phyloP scores from a whole-genome alignment of 2,329 filamentous ascomycete genomes.

The Blastomyces parvus region DNA sequence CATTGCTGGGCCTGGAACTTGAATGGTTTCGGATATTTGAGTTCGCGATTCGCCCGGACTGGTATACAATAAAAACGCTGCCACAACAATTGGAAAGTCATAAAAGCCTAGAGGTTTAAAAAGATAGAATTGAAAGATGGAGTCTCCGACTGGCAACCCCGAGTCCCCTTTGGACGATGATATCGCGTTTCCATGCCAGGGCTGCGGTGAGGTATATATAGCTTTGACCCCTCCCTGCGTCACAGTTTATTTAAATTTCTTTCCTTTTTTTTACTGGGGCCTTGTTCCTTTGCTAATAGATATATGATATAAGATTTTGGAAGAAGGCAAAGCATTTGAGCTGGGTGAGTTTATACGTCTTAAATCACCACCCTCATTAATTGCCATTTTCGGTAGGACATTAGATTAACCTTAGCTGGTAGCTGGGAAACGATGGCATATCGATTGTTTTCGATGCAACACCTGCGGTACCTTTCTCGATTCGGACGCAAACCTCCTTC shows the following conservation, averaged over 20 bases:
- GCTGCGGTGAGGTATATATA: slow-evolving; percentile 75
- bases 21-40: slow-evolving; percentile 7
- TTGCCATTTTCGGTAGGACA: slow-evolving; percentile 7
- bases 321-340: slow-evolving; percentile 98
- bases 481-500: slow-evolving; percentile 92
- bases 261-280: slow-evolving; percentile 18
- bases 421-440: slow-evolving; percentile 97
- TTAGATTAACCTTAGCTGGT: slow-evolving; percentile 20
- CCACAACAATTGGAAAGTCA: not conserved
- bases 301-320: slow-evolving; percentile 60
- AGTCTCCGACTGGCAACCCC: slow-evolving; percentile 36
- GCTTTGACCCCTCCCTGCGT: slow-evolving; percentile 12
- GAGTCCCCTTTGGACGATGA: slow-evolving; percentile 69
- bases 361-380: slow-evolving; percentile 13
- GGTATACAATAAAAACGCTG: slow-evolving; percentile 3
- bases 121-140: slow-evolving; percentile 1
- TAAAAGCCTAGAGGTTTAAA: not conserved
- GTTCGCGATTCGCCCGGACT: slow-evolving; percentile 6
- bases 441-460: slow-evolving; percentile 97
- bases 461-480: slow-evolving; percentile 92
- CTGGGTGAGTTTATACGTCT: slow-evolving; percentile 55
- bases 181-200: slow-evolving; percentile 75
- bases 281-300: not conserved
- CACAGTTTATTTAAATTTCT: slow-evolving; percentile 9
- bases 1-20: not conserved